Conservation (phyloP, 75 land plant genomes). For the Cunninghamia lanceolata region DNA sequence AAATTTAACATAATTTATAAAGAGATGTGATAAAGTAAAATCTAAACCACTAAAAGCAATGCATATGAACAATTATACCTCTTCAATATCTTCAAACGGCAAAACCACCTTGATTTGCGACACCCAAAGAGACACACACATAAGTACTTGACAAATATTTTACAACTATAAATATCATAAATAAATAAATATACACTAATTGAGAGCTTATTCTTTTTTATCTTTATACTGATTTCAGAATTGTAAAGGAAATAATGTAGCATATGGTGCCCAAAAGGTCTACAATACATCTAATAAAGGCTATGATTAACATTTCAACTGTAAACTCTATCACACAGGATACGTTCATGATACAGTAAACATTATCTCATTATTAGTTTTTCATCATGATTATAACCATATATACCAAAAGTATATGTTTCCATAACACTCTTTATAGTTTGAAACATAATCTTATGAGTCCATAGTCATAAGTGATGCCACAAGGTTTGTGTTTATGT, state of each 20-base stretch:
- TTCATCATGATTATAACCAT: no score
- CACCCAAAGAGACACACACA: background rate
- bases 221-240: no score
- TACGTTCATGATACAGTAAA: background rate
- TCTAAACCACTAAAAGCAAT: constrained; percentile 6
- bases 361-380: no score
- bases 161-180: background rate
- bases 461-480: background rate
- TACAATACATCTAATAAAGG: background rate
- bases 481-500: no score
- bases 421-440: background rate
- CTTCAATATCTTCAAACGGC: constrained; percentile 93
- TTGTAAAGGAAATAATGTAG: background rate
- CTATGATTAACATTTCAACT: background rate
- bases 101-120: constrained; percentile 63
- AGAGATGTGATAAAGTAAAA: background rate
- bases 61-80: constrained; percentile 42
- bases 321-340: background rate
- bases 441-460: background rate
- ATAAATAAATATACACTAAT: background rate
- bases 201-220: no score
- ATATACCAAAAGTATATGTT: background rate
- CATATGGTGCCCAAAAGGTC: background rate
- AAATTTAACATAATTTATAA: background rate
- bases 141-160: background rate